phyloP scores from a whole-genome alignment of 148 eudicot genomes.

The Linanthus parryae region DNA sequence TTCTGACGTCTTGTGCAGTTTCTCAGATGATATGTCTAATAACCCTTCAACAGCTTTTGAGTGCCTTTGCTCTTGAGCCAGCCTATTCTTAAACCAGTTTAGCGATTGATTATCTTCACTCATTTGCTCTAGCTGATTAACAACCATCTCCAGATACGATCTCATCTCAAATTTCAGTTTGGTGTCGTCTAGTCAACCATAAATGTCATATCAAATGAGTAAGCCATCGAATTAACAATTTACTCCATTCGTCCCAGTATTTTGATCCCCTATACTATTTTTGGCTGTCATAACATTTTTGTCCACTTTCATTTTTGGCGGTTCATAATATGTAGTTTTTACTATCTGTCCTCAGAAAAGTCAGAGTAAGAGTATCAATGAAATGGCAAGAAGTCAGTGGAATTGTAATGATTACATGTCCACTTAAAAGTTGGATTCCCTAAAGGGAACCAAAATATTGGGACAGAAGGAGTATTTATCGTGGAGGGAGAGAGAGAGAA shows the following conservation, averaged over 20 bases:
- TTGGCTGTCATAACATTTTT: too few species aligned
- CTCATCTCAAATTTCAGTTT: slow-evolving; percentile 54
- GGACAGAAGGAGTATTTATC: too few species aligned
- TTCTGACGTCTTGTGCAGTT: slow-evolving; percentile 33
- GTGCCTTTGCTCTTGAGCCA: slow-evolving; percentile 37
- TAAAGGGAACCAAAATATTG: too few species aligned
- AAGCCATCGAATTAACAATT: too few species aligned
- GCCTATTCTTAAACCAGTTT: slow-evolving; percentile 42
- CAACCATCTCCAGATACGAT: slow-evolving; percentile 64
- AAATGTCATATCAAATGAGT: neutral
- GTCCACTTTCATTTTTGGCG: too few species aligned
- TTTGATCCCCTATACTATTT: too few species aligned
- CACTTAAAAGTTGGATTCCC: too few species aligned
- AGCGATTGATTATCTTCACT: slow-evolving; percentile 73
- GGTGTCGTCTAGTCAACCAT: slow-evolving; percentile 43
- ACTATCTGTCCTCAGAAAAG: too few species aligned
- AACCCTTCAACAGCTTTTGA: slow-evolving; percentile 52
- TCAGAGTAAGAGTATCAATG: too few species aligned
- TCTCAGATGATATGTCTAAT: slow-evolving; percentile 30
- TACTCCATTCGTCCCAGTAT: too few species aligned
- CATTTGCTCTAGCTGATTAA: slow-evolving; percentile 55
- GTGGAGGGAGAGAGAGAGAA: too few species aligned
- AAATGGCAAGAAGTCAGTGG: neutral
- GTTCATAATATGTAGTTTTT: too few species aligned
- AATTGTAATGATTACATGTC: neutral